A percentile compares a stretch with the other conserved stretches of the same genome.
Evolutionary conservation across 177 flowering plant species (phyloP).

Genomic region (Telopea speciosissima): DNA sequence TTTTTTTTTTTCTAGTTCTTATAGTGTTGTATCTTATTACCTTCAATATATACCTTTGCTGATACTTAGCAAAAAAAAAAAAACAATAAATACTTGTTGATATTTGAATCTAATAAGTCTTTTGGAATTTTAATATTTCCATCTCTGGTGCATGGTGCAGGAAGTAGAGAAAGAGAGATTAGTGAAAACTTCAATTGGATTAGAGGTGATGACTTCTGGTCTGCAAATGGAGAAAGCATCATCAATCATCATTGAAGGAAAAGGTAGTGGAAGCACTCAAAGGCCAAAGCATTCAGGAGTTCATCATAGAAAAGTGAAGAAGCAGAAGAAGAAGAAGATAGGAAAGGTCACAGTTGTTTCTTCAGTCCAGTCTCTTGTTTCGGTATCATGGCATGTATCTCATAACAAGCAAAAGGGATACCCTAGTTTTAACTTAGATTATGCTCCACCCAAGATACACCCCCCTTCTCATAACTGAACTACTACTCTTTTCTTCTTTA

Average conservation of each 20-base stretch:
- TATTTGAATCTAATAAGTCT: neutral
- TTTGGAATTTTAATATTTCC: neutral
- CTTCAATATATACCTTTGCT: too few species aligned
- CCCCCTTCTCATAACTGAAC: constrained; percentile 70
- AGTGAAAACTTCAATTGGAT: neutral
- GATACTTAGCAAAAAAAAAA: neutral
- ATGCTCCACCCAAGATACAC: constrained; percentile 61
- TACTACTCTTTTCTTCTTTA: neutral
- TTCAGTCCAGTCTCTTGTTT: constrained; percentile 23
- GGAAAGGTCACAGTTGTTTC: constrained; percentile 13
- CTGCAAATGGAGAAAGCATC: neutral
- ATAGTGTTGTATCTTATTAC: too few species aligned
- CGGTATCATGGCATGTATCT: constrained; percentile 51
- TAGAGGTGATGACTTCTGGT: constrained; percentile 1
- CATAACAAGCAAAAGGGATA: constrained; percentile 32
- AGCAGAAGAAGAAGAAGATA: neutral
- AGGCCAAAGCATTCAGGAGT: constrained; percentile 5
- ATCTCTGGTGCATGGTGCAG: neutral
- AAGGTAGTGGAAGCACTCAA: constrained; percentile 13
- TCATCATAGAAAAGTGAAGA: too few species aligned
- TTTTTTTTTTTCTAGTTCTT: too few species aligned
- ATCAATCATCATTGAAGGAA: neutral
- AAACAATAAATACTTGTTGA: too few species aligned
- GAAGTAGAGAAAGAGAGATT: neutral
- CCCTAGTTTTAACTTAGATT: constrained; percentile 54